These are phyloP conservation scores for Apiospora marii DNA, from an alignment of 2,329 filamentous ascomycete genomes.

Conservation along the genomic window DNA sequence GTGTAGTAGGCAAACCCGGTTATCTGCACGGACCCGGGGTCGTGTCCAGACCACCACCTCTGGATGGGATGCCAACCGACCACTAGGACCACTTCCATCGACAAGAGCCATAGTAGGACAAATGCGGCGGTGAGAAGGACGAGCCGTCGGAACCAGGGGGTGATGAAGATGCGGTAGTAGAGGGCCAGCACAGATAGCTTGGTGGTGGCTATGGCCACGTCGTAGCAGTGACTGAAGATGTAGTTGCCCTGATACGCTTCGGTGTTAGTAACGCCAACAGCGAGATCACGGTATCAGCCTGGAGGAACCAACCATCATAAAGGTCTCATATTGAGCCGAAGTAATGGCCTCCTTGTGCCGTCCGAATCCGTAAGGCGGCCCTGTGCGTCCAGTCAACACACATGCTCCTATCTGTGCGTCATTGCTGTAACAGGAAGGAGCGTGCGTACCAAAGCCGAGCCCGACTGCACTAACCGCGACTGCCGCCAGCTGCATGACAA, in stretches of 20 bases:
- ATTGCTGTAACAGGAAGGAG: too few species aligned
- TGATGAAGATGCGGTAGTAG: constrained; percentile 38
- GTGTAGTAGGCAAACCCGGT: constrained; percentile 37
- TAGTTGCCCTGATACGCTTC: constrained; percentile 36
- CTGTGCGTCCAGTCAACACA: constrained; percentile 26
- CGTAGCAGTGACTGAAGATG: constrained; percentile 40
- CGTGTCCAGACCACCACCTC: constrained; percentile 37
- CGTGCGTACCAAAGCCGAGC: constrained; percentile 33
- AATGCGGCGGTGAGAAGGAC: constrained; percentile 30
- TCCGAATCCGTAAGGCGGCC: constrained; percentile 36
- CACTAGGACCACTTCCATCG: constrained; percentile 37
- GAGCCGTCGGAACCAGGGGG: constrained; percentile 29
- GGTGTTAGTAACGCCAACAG: too few species aligned
- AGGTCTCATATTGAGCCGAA: constrained; percentile 28
- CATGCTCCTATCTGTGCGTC: background rate
- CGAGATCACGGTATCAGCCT: background rate
- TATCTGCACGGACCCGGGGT: constrained; percentile 34
- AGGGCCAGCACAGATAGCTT: constrained; percentile 40
- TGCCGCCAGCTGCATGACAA: constrained; percentile 29
- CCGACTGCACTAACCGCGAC: constrained; percentile 36
- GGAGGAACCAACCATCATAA: constrained; percentile 33
- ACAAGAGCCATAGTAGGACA: constrained; percentile 36
- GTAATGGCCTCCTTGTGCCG: constrained; percentile 36
- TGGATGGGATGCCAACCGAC: constrained; percentile 38
- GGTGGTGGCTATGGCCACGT: constrained; percentile 38